Base-by-base conservation (phyloP, 106 monocot genomes). In the Allium fistulosum region DNA sequence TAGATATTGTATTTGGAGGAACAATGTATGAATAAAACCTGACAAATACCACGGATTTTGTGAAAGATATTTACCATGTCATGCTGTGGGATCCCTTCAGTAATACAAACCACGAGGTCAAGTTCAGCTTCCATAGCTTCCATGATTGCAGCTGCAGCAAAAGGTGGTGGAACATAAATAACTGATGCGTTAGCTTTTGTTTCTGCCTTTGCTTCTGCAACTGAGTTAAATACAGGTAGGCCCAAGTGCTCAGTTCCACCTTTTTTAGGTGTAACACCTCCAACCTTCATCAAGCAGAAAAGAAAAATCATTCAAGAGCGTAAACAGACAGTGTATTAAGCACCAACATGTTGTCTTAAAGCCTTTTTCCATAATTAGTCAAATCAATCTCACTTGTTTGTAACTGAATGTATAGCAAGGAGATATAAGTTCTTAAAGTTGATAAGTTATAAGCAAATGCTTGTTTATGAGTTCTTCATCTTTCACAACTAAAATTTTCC, bases 101-200 rank as follows among this genome's bases (percentile, higher is more conserved):
- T 88, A 66, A 88, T 88, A 71, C 88, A 88, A 27, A 95, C 91
- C 46, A 95, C 69, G 65, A 95, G 87, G 76, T 95, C 94, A 46
- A 95, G 65, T 51, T 95, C 94, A 46, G 94, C 87, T 62, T 91
- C 94, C 83, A 95, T 77, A 11, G 94, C 83, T 67, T 91, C 94
- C 87, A 95, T 68, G 50, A 91, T 95, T 16, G 90, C 91, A 49
- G 88, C 91, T 67, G 91, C 91, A 70, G 94, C 94, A 85, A 95
- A 95, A 50, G 91, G 83, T 16, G 94, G 91, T 1, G 94, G 88
- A 51, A 94, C 94, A 73, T 94, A 94, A 45, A 94, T 85, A 58
- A 90, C 94, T 7, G 91, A 91, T 59, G 94, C 91, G 66, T 95
- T 95, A 52, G 94, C 94, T 49, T 95, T 94, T 7, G 94, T 94